Evolutionary conservation across 768 basidiomycete species (phyloP).

Genomic region (Leucocoprinus leucothites): DNA sequence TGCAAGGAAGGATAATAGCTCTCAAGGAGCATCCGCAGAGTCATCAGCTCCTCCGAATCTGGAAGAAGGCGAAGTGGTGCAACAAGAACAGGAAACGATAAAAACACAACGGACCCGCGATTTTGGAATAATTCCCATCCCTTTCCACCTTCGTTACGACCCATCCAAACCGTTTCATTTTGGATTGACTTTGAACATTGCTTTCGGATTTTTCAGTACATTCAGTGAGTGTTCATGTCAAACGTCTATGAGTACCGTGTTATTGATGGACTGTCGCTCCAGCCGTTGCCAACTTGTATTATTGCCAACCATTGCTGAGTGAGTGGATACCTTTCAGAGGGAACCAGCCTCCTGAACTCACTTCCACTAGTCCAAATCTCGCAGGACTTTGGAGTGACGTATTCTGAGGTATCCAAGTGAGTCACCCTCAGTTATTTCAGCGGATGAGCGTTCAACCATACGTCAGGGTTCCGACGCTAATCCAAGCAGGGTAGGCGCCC

Average conservation of each 20-base stretch:
- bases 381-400: constrained; percentile 26
- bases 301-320: constrained; percentile 80
- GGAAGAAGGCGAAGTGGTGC: background rate
- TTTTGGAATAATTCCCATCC: constrained; percentile 67
- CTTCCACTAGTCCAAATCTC: constrained; percentile 37
- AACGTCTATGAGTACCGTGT: background rate
- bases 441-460: background rate
- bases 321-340: constrained; percentile 19
- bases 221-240: constrained; percentile 34
- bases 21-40: background rate
- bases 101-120: constrained; percentile 30
- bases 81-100: background rate
- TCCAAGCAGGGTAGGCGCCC: constrained; percentile 58
- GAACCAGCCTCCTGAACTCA: background rate
- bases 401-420: constrained; percentile 31
- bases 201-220: constrained; percentile 63
- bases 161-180: constrained; percentile 50
- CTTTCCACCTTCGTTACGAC: constrained; percentile 48
- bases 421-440: background rate
- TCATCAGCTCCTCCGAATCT: background rate
- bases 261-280: background rate
- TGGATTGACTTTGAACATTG: constrained; percentile 45
- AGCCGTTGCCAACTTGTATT: constrained; percentile 79
- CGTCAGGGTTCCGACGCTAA: constrained; percentile 56
- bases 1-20: background rate